Evolutionary conservation across 805 yeast species (phyloP), one percentile per base, ranked within the genome.

Genomic region (Metschnikowia henanensis): DNA sequence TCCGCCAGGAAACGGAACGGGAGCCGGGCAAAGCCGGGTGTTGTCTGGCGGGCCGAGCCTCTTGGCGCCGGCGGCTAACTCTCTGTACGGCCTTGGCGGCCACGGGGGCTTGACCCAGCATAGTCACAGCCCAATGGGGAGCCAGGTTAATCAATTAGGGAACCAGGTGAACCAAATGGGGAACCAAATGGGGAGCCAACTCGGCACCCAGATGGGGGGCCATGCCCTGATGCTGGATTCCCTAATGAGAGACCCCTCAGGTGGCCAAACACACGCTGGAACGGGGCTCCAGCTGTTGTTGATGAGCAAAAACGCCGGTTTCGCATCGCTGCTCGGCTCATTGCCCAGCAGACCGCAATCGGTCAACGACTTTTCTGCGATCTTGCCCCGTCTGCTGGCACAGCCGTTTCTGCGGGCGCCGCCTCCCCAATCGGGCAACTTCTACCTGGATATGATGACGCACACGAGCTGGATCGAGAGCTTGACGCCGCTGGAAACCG

Each of bases 401-500:
- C 45, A 38, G 47, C 39, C 42, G 34, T 42, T 42, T 16, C 33
- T 22, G 29, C 37, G 46, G 5, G 12, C 35, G 40, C 30, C 33
- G 17, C 36, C 36, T 4, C 35, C 25, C 25, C 29, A 16, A 4
- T 20, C 26, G 19, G 45, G 48, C 38, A 43, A 43, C 19, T 53
- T 53, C 35, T 48, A 50, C 51, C 74, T 66, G 56, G 84, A 80
- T 52, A 67, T 80, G 55, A 65, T 72, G 42, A 72, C 71, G 48
- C 65, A 76, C 50, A 69, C 76, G 49, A 66, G 30, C 35, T 53
- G 58, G 58, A 41, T 53, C 30, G 58, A 53, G 44, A 46, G 20
- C 38, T 66, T 81, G 58, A 68, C 65, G 37, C 70, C 77, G n/a
- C 71, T 70, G 35, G 83, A 80, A 49, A 77, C 70, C 51, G 65